A percentile compares a stretch with the other conserved stretches of the same genome.
Evolutionary conservation across 179 eudicot genomes (phyloP).

Genomic region (Camellia oleifera): DNA sequence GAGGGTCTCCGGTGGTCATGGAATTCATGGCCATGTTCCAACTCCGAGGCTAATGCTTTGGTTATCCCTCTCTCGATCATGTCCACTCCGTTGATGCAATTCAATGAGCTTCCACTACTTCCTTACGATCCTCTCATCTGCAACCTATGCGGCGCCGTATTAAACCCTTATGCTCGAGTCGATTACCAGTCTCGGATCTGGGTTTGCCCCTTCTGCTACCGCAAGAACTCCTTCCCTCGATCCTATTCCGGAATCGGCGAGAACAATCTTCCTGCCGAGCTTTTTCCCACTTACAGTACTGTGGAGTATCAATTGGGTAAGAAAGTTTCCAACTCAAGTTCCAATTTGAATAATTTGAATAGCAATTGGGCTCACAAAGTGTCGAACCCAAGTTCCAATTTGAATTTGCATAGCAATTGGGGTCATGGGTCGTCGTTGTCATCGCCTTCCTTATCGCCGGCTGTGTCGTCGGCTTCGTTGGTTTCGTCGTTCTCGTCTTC

Average conservation of each 20-base stretch:
- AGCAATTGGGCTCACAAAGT: neutral
- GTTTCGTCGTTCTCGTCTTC: conserved; percentile 27
- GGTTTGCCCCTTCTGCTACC: conserved; percentile 88
- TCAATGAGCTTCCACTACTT: conserved; percentile 70
- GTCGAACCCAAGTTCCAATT: conserved; percentile 8
- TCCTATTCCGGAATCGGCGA: conserved; percentile 69
- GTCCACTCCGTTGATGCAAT: conserved; percentile 74
- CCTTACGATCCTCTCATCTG: conserved; percentile 81
- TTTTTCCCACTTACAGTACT: conserved; percentile 82
- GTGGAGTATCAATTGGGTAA: conserved; percentile 72
- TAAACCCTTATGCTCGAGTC: conserved; percentile 97
- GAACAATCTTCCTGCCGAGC: conserved; percentile 88
- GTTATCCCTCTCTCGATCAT: conserved; percentile 73
- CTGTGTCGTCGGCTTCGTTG: conserved; percentile 28
- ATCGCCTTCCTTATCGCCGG: conserved; percentile 29
- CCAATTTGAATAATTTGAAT: neutral
- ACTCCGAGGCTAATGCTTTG: conserved; percentile 45
- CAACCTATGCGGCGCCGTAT: conserved; percentile 54
- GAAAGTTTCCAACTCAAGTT: neutral
- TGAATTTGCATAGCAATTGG: conserved; percentile 30
- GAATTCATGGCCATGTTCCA: conserved; percentile 89
- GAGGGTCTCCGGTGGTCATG: conserved; percentile 98
- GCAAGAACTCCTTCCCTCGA: conserved; percentile 64
- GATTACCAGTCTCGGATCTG: conserved; percentile 76
- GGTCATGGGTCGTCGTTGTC: conserved; percentile 31